Percentiles rank a stretch among this genome's conserved stretches.
Conservation (phyloP, 352 stramenopile species). For the Thalassiosira pacifica region DNA sequence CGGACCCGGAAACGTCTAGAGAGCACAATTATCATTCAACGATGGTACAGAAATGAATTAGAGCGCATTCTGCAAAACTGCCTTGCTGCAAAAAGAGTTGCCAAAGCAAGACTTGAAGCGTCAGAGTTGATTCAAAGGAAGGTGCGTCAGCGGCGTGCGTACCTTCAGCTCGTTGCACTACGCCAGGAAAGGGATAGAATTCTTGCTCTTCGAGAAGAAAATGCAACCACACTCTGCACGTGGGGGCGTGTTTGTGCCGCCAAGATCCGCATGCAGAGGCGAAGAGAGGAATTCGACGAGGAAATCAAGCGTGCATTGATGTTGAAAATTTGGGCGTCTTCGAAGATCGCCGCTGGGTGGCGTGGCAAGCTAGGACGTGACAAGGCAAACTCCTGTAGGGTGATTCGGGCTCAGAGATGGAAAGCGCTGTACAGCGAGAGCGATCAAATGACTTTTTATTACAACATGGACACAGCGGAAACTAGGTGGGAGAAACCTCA, state of each 20-base stretch:
- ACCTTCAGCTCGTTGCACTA: slow-evolving; percentile 35
- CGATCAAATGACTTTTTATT: slow-evolving; percentile 89
- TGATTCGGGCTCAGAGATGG: slow-evolving; percentile 90
- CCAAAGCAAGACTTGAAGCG: slow-evolving; percentile 23
- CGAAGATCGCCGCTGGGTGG: slow-evolving; percentile 88
- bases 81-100: slow-evolving; percentile 12
- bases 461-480: slow-evolving; percentile 91
- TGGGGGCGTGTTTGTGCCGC: slow-evolving; percentile 53
- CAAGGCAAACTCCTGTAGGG: slow-evolving; percentile 78
- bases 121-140: slow-evolving; percentile 55
- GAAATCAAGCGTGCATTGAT: slow-evolving; percentile 77
- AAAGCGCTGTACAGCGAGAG: slow-evolving; percentile 91
- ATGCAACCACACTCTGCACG: slow-evolving; percentile 52
- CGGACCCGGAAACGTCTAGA: slow-evolving; percentile 34
- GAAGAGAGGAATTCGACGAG: slow-evolving; percentile 62
- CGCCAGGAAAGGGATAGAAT: slow-evolving; percentile 40
- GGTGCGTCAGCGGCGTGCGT: slow-evolving; percentile 36
- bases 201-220: slow-evolving; percentile 32
- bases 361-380: slow-evolving; percentile 87
- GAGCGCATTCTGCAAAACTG: slow-evolving; percentile 23
- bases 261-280: slow-evolving; percentile 40
- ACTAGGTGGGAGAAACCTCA: slow-evolving; percentile 91
- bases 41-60: slow-evolving; percentile 38
- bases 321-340: slow-evolving; percentile 86
- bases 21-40: slow-evolving; percentile 41